phyloP scores from a whole-genome alignment of 73 alveolate genomes.

The Blepharisma japonicum region DNA sequence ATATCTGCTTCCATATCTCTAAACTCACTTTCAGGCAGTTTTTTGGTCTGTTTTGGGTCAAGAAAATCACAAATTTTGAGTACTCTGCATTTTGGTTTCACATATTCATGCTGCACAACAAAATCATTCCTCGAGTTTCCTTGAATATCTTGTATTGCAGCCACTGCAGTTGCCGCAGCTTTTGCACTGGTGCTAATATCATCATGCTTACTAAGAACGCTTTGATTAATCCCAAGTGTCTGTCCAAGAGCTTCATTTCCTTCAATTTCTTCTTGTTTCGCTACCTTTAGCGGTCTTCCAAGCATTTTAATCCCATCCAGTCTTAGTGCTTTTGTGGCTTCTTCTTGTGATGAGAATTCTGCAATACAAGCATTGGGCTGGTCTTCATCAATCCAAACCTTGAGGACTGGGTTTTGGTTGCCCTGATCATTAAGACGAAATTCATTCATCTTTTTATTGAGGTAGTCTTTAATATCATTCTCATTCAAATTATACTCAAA shows the following conservation, averaged over 20 bases:
- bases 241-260: conserved; percentile 31
- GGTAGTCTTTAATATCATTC: conserved; percentile 18
- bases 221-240: neutral
- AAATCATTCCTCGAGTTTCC: neutral
- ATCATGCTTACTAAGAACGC: neutral
- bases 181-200: conserved; percentile 21
- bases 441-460: conserved; percentile 27
- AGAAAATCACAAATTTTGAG: conserved; percentile 1
- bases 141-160: conserved; percentile 31
- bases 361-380: neutral
- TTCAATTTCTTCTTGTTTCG: conserved; percentile 18
- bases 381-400: conserved; percentile 30
- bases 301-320: conserved; percentile 30
- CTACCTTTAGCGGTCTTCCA: conserved; percentile 16
- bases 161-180: conserved; percentile 33
- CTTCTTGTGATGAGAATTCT: conserved; percentile 21
- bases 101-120: neutral
- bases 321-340: conserved; percentile 30
- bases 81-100: neutral
- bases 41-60: neutral
- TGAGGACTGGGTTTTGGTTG: neutral
- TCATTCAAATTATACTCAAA: conserved; percentile 23
- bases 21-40: neutral
- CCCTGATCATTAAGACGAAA: neutral
- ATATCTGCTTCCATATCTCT: conserved; percentile 20